A percentile compares a stretch with the other conserved stretches of the same genome.
Evolutionary conservation across 768 basidiomycete species (phyloP).

Genomic region (Tulasnella sp.): DNA sequence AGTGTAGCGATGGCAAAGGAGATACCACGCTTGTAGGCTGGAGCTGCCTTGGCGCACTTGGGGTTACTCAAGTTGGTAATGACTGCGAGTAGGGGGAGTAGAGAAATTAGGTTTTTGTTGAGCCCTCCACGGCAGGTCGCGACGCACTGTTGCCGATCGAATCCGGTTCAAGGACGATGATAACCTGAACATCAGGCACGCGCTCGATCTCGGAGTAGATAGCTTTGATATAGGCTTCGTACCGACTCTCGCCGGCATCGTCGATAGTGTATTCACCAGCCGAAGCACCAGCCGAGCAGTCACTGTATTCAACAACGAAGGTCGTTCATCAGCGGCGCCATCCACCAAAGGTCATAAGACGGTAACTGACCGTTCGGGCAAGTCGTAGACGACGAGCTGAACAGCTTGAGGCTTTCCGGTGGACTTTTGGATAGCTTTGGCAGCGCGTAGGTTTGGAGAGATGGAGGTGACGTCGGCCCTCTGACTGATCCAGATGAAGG

Average conservation of each 20-base stretch:
- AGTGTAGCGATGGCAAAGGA: slow-evolving; percentile 38
- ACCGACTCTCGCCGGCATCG: slow-evolving; percentile 38
- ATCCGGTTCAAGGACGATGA: slow-evolving; percentile 40
- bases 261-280: slow-evolving; percentile 38
- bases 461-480: slow-evolving; percentile 17
- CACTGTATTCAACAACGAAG: slow-evolving; percentile 9
- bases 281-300: slow-evolving; percentile 40
- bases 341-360: not conserved
- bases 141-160: slow-evolving; percentile 38
- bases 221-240: slow-evolving; percentile 33
- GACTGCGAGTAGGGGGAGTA: not conserved
- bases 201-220: slow-evolving; percentile 33
- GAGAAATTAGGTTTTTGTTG: slow-evolving; percentile 27
- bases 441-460: slow-evolving; percentile 1
- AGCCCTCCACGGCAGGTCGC: not conserved
- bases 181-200: slow-evolving; percentile 36
- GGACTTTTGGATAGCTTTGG: not conserved
- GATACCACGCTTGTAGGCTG: slow-evolving; percentile 30
- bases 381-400: slow-evolving; percentile 51
- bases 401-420: slow-evolving; percentile 34
- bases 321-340: not conserved
- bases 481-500: slow-evolving; percentile 30
- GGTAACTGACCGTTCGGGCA: slow-evolving; percentile 37
- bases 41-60: slow-evolving; percentile 40
- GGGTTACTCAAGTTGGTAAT: slow-evolving; percentile 11